phyloP scores from a whole-genome alignment of 192 early-diverging fungal genomes.

The Podila epigama region DNA sequence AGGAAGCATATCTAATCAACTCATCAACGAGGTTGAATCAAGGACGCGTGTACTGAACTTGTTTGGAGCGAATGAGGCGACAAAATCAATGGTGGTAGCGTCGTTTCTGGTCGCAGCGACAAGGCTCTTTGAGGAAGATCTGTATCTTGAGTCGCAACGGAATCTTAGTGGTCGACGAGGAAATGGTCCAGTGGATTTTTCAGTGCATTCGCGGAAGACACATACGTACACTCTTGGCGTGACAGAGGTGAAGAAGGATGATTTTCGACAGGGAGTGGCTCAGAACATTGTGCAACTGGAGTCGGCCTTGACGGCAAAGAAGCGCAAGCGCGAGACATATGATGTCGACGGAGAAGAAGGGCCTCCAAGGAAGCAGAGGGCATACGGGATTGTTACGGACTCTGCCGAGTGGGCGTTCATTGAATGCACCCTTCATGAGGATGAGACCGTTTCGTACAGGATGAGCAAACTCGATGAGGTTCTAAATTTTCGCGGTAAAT shows the following conservation, averaged over 20 bases:
- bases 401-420: neutral
- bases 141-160: conserved; percentile 4
- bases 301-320: conserved; percentile 17
- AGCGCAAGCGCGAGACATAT: conserved; percentile 3
- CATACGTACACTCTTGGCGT: conserved; percentile 3
- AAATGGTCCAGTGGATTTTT: conserved; percentile 18
- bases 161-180: conserved; percentile 18
- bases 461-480: neutral
- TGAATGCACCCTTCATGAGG: conserved; percentile 6
- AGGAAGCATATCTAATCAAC: neutral
- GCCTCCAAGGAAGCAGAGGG: neutral
- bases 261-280: conserved; percentile 6
- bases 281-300: conserved; percentile 30
- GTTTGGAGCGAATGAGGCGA: conserved; percentile 1
- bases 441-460: conserved; percentile 8
- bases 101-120: conserved; percentile 17
- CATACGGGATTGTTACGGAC: conserved; percentile 22
- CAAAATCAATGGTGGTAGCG: conserved; percentile 7
- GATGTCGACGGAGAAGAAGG: conserved; percentile 6
- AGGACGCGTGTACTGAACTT: neutral
- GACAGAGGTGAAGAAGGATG: conserved; percentile 27
- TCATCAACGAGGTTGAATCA: conserved; percentile 8
- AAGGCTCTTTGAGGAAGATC: conserved; percentile 10
- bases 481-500: neutral
- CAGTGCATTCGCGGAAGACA: conserved; percentile 5